Conservation (phyloP, 306 rosid species). For the Pterocarpus santalinus region DNA sequence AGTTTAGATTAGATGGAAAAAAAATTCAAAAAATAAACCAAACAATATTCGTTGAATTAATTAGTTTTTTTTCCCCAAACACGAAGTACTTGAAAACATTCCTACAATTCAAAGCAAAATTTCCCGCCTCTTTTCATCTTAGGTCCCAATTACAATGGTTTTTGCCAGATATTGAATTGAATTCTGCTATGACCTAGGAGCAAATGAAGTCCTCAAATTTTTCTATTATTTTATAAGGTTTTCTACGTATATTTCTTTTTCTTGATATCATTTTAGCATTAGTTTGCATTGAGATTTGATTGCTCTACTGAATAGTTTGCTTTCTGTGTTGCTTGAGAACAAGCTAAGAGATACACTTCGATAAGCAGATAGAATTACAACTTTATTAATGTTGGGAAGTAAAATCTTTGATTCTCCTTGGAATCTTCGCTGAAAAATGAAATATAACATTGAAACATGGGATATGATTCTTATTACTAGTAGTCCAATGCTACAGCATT, state of each 20-base stretch:
- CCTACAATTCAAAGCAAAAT: slow-evolving; percentile 20
- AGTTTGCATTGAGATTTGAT: neutral
- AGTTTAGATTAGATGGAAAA: too few species aligned
- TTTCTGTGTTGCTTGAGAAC: neutral
- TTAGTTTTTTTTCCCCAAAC: too few species aligned
- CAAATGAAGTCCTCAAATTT: neutral
- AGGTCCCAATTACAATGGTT: neutral
- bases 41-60: too few species aligned
- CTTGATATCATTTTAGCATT: slow-evolving; percentile 7
- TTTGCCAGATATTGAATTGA: neutral
- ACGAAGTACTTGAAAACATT: too few species aligned
- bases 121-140: neutral
- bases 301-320: neutral
- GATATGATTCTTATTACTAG: slow-evolving; percentile 45
- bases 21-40: too few species aligned
- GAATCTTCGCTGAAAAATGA: neutral
- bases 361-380: slow-evolving; percentile 1
- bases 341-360: neutral
- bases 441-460: slow-evolving; percentile 42
- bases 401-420: slow-evolving; percentile 40
- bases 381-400: slow-evolving; percentile 34
- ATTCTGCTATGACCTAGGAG: neutral
- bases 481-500: slow-evolving; percentile 34
- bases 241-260: neutral
- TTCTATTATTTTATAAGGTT: neutral